These are phyloP conservation scores for Brassica nigra DNA, from an alignment of 345 rosid species.

Conservation along the genomic window DNA sequence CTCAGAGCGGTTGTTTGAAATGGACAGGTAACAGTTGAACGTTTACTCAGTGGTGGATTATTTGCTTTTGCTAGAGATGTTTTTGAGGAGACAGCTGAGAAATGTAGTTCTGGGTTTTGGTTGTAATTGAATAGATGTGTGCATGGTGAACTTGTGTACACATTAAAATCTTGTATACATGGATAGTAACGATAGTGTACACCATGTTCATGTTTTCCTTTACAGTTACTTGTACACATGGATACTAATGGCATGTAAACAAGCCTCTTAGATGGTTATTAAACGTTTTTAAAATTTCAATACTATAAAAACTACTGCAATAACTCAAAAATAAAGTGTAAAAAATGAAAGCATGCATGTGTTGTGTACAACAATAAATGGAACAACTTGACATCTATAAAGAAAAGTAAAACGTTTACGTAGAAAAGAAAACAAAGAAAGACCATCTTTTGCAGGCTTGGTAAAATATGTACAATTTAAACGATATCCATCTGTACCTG, in stretches of 20 bases:
- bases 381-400: neutral
- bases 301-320: too few species aligned
- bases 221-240: neutral
- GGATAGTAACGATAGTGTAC: neutral
- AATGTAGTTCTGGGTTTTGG: neutral
- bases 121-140: neutral
- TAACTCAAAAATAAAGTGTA: neutral
- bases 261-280: neutral
- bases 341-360: neutral
- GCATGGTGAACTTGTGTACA: neutral
- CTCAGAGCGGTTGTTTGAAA: too few species aligned
- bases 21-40: too few species aligned
- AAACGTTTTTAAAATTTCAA: neutral
- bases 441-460: too few species aligned
- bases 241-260: neutral
- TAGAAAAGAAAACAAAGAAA: neutral
- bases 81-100: too few species aligned
- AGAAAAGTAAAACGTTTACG: neutral
- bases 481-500: too few species aligned
- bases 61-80: too few species aligned
- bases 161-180: neutral
- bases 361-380: neutral
- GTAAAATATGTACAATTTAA: too few species aligned
- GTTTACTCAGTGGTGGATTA: too few species aligned
- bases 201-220: neutral